Evolutionary conservation across 2,329 filamentous ascomycete genomes (phyloP).

Genomic region (Exophiala lecanii-corni): DNA sequence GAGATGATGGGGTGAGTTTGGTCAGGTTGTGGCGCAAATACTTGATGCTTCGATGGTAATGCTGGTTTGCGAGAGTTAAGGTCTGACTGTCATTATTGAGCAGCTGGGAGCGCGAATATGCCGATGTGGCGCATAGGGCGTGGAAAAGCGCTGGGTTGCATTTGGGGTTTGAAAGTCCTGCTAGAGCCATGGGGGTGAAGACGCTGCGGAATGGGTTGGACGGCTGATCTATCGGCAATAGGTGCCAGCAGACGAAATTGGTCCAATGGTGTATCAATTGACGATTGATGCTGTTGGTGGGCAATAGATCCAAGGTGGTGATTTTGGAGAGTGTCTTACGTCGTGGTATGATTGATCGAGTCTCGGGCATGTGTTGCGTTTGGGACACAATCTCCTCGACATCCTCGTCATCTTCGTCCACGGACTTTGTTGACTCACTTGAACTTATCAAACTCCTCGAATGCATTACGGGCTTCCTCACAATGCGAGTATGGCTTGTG

Average conservation of each 20-base stretch:
- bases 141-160: constrained; percentile 31
- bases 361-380: background rate
- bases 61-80: constrained; percentile 29
- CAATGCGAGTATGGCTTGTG: background rate
- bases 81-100: constrained; percentile 23
- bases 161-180: constrained; percentile 21
- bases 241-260: constrained; percentile 29
- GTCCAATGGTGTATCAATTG: constrained; percentile 32
- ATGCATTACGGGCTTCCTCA: no score
- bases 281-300: constrained; percentile 14
- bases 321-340: background rate
- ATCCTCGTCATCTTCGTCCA: background rate
- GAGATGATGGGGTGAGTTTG: constrained; percentile 26
- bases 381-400: background rate
- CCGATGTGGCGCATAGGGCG: constrained; percentile 30
- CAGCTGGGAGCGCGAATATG: constrained; percentile 30
- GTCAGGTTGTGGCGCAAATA: constrained; percentile 32
- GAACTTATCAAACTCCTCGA: no score
- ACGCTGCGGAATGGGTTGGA: constrained; percentile 31
- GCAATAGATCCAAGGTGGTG: constrained; percentile 15
- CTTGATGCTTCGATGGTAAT: constrained; percentile 30
- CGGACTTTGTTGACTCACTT: background rate
- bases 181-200: constrained; percentile 25
- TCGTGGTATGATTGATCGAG: background rate
- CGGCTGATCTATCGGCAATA: constrained; percentile 29